A percentile compares a stretch with the other conserved stretches of the same genome.
Evolutionary conservation across 2,329 filamentous ascomycete genomes (phyloP).

Genomic region (Annulohypoxylon truncatum): DNA sequence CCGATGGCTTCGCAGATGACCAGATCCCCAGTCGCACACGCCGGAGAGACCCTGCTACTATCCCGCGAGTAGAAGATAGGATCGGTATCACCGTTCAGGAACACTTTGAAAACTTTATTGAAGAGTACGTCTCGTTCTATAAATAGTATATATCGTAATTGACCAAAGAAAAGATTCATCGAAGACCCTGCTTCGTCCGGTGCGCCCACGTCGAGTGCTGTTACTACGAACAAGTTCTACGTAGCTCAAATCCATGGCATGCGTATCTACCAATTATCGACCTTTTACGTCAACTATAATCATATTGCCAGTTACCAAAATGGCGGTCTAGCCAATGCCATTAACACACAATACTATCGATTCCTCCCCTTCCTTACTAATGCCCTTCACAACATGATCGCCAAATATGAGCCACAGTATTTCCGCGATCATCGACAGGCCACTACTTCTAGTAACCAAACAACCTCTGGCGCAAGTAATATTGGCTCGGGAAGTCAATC

Average conservation of each 20-base stretch:
- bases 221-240: conserved; percentile 85
- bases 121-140: conserved; percentile 65
- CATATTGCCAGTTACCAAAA: conserved; percentile 83
- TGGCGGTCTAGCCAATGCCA: conserved; percentile 83
- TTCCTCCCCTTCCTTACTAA: conserved; percentile 92
- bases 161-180: conserved; percentile 62
- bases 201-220: conserved; percentile 73
- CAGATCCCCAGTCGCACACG: conserved; percentile 67
- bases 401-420: conserved; percentile 93
- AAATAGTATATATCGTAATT: conserved; percentile 6
- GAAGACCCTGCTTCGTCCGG: conserved; percentile 75
- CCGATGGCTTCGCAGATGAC: conserved; percentile 72
- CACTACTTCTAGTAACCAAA: conserved; percentile 76
- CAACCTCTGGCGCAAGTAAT: conserved; percentile 74
- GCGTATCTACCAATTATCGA: conserved; percentile 79
- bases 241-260: conserved; percentile 85
- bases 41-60: conserved; percentile 60
- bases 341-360: conserved; percentile 92
- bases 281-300: conserved; percentile 87
- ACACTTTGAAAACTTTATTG: conserved; percentile 83
- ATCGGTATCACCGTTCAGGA: conserved; percentile 80
- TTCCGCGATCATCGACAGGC: conserved; percentile 92
- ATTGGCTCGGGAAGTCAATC: conserved; percentile 71
- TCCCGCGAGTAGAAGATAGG: conserved; percentile 80
- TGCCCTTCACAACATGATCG: conserved; percentile 90